phyloP scores from a whole-genome alignment of 441 rosid species.

The Pelargonium cotyledonis region DNA sequence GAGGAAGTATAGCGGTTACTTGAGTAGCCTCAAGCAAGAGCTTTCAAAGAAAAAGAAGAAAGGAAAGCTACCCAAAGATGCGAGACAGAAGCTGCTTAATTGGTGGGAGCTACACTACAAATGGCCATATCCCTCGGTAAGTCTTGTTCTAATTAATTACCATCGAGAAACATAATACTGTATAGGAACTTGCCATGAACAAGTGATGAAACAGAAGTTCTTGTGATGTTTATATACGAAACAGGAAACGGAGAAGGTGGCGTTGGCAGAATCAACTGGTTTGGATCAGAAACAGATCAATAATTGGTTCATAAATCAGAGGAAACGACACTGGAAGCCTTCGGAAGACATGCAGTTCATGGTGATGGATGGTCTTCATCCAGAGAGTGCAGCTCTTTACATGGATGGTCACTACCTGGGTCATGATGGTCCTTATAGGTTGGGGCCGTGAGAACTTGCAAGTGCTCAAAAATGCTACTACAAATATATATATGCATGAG shows the following conservation, averaged over 20 bases:
- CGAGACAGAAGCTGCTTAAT: slow-evolving; percentile 79
- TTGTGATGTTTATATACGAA: neutral
- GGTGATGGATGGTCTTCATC: slow-evolving; percentile 82
- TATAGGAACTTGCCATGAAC: no score
- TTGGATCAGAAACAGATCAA: slow-evolving; percentile 95
- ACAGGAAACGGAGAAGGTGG: slow-evolving; percentile 91
- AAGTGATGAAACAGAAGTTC: no score
- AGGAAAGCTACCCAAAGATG: slow-evolving; percentile 95
- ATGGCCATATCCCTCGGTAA: slow-evolving; percentile 99
- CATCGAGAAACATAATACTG: no score
- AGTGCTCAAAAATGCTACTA: no score
- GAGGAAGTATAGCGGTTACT: slow-evolving; percentile 81
- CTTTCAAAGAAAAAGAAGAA: slow-evolving; percentile 90
- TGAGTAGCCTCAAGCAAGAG: slow-evolving; percentile 89
- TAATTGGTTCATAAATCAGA: slow-evolving; percentile 98
- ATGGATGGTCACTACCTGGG: slow-evolving; percentile 50
- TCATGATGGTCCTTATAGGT: slow-evolving; percentile 25
- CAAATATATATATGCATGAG: no score
- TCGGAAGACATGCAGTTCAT: slow-evolving; percentile 93
- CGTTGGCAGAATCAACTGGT: slow-evolving; percentile 82
- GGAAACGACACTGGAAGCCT: slow-evolving; percentile 98
- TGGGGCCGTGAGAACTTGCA: slow-evolving; percentile 4
- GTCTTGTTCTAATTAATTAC: neutral
- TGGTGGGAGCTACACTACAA: slow-evolving; percentile 99
- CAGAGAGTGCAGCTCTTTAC: slow-evolving; percentile 26